These are phyloP conservation scores for Camellia lanceoleosa DNA, from an alignment of 148 eudicot species.

Conservation along the genomic window DNA sequence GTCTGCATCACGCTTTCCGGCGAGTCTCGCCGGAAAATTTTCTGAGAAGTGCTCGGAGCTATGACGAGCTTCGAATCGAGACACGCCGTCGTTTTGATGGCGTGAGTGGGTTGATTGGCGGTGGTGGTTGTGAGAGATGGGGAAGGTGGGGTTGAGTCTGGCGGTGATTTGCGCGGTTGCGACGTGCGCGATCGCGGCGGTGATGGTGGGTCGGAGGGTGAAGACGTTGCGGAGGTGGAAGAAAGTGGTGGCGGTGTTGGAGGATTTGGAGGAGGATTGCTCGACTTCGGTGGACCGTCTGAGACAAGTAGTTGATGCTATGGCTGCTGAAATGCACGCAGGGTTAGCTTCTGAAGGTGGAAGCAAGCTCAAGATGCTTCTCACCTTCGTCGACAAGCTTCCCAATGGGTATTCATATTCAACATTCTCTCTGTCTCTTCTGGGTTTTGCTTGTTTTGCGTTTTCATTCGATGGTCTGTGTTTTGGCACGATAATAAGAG, in stretches of 20 bases:
- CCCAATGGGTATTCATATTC: conserved; percentile 63
- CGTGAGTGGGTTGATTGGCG: neutral
- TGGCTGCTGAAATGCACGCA: conserved; percentile 99
- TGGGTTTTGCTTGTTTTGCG: too few relatives aligned
- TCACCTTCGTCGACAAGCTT: conserved; percentile 70
- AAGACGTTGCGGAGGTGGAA: conserved; percentile 59
- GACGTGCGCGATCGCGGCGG: conserved; percentile 65
- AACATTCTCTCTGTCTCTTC: neutral
- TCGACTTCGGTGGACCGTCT: conserved; percentile 58
- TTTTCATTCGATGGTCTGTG: too few relatives aligned
- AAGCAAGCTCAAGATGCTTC: conserved; percentile 90
- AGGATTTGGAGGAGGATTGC: conserved; percentile 62
- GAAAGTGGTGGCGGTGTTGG: conserved; percentile 52
- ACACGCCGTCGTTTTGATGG: conserved; percentile 17
- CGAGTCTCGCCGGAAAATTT: conserved; percentile 28
- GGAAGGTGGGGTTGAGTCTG: conserved; percentile 49
- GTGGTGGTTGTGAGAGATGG: conserved; percentile 35
- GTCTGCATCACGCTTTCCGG: conserved; percentile 9
- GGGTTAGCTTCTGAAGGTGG: conserved; percentile 97
- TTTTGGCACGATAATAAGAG: neutral
- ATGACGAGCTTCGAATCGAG: neutral
- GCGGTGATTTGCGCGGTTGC: conserved; percentile 68
- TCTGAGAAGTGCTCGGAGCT: conserved; percentile 11
- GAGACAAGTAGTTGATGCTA: conserved; percentile 86
- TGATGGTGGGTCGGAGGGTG: conserved; percentile 64